Evolutionary conservation across 345 rosid species (phyloP), one percentile per base, ranked within the genome.

Genomic region (Arabidopsis arenosa): DNA sequence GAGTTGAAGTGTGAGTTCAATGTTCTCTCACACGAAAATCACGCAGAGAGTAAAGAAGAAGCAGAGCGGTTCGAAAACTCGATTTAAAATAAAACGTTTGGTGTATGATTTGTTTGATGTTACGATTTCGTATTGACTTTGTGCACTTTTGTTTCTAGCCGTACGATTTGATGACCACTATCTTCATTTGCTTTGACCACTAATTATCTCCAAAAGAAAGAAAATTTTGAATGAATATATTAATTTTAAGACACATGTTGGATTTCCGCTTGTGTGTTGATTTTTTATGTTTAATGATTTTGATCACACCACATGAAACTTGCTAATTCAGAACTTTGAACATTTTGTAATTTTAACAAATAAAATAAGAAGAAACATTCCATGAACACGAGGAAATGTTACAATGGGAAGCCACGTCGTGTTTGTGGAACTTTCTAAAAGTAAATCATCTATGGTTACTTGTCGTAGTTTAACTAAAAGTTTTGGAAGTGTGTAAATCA

Each of bases 401-500:
- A 5, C 21, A 33, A 44, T 53, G 35, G 23, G 26, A 9, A 36
- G 58, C 70, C 75, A 76, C 70, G 75, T 65, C 32, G 33, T 2
- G 17, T 7, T 6, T 7, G 9, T 59, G 56, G 13, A 76, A 55
- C 49, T 5, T 63, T 63, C 40, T 44, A 2, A 15, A 33, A 53
- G 9, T 6, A 35, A 21, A 43, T 18, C 21, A 44, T 15, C 43
- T 9, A 69, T 76, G 75, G 43, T 76, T 69, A 54, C 80, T 76
- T 69, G 21, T 18, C 21, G 66, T 76, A 63, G 75, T 36, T 63
- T 70, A 76, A 69, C 80, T 11, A 76, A 0, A 47, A 45, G 18
- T 70, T 64, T 30, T 71, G 54, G 55, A 71, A 68, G 75, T 64
- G 67, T 70, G 47, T 28, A 64, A 56, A 64, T 64, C 60, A 64